Base-by-base conservation (phyloP, 768 basidiomycete genomes). In the Melanogaster broomeanus region DNA sequence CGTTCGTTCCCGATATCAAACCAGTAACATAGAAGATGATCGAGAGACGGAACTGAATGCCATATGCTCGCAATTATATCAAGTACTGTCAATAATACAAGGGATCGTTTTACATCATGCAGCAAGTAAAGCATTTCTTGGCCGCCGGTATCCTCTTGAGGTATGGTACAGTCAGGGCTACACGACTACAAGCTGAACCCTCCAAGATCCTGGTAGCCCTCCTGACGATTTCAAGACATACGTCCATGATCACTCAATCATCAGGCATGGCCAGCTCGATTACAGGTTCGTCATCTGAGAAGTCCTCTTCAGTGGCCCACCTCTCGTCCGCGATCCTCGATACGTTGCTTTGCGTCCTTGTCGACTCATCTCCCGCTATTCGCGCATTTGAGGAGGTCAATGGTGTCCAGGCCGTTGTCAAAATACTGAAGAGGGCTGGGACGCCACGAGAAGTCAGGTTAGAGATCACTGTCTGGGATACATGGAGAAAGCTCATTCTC, bases 391-490 rank as follows among this genome's bases (percentile, higher is more conserved):
- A 98, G 68, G 78, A 80, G 16, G 76, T 77, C 25, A 81, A 77
- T 48, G 95, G 95, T 2, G 79, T 93, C 2, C 90, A 91, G 55
- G 80, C 81, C 1, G 79, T 96, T 7, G 91, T 94, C n/a, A 88
- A 85, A 63, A 83, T 93, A 27, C 76, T 97, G 33, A 98, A 98
- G 64, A 78, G 91, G 41, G 85, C 88, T 1, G 85, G 83, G 8
- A 91, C 91, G 8, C 86, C 88, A n/a, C 81, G 91, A 42, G 90
- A 91, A 73, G 89, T 95, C 51, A 75, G 91, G 94, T 95, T 51
- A 28, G 82, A 70, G 18, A 82, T 88, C 48, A 68, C 84, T 87
- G 87, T 55, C 25, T 75, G 67, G 37, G 15, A 8, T 16, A 21
- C 11, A 40, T 30, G 25, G 40, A 12, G 9, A 42, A 16, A 18